Evolutionary conservation across 169 alveolate species (phyloP), one percentile per base, ranked within the genome.

Genomic region (Plasmodium fragile): DNA sequence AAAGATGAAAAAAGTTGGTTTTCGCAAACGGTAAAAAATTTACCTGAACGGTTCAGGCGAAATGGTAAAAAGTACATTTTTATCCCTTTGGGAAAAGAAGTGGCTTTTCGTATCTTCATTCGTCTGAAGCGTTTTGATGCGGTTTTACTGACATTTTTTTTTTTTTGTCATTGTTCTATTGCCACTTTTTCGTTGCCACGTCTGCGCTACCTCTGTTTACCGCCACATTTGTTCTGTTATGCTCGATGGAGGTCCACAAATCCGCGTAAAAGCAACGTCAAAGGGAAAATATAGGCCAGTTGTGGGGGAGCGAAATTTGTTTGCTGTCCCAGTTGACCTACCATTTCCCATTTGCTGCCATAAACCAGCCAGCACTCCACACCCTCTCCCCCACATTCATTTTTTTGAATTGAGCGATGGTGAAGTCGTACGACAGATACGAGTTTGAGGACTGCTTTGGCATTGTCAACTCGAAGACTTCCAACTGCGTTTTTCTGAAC

Each of bases 391-490:
- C 55, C 59, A 1, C 59, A 49, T 65, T 18, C 16, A 65, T 65
- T 65, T 65, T 22, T 25, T 7, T 5, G n/a, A 65, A 18, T 45
- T 36, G 77, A 72, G 69, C 2, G 25, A 97, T 97, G 99, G 99
- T 97, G 83, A 97, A 97, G 90, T 97, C 99, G 6, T 97, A 97
- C 83, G 95, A 97, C 72, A 94, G 98, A 83, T 97, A 97, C 93
- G 98, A 95, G 59, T 96, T 95, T 36, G 96, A 92, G 39, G 97
- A 96, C 70, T 92, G 97, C 39, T 93, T 96, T 49, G 98, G 98
- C 81, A 94, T 96, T 55, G 85, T 96, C 10, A 94, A 95, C 36
- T 95, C 98, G 16, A 93, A 96, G 69, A 45, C 93, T 7, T 94
- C 97, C 45, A 96, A 95, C 73, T 94, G 95, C 78, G 92, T 77